These are phyloP conservation scores for Leccinum uliginosum DNA, from an alignment of 768 basidiomycete genomes.

Conservation along the genomic window DNA sequence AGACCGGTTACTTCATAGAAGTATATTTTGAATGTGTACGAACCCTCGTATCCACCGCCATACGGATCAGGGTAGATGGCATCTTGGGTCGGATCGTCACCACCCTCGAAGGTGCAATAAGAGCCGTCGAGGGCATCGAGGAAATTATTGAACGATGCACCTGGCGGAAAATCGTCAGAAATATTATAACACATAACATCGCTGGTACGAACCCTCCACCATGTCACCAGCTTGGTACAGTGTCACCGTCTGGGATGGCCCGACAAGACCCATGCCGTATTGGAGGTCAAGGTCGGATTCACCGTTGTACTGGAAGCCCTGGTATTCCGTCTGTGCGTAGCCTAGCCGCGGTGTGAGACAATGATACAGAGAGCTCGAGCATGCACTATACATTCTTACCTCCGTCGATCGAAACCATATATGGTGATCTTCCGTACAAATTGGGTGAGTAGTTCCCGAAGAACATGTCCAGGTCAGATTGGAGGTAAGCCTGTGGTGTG, in stretches of 20 bases:
- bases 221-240: slow-evolving; percentile 31
- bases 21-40: neutral
- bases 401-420: slow-evolving; percentile 31
- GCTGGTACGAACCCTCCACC: slow-evolving; percentile 17
- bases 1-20: neutral
- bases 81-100: slow-evolving; percentile 29
- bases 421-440: slow-evolving; percentile 24
- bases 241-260: slow-evolving; percentile 22
- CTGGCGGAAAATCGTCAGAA: slow-evolving; percentile 1
- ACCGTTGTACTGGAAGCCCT: slow-evolving; percentile 20
- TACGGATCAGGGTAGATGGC: slow-evolving; percentile 22
- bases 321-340: neutral
- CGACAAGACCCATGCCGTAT: slow-evolving; percentile 28
- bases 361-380: neutral
- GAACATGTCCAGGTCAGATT: slow-evolving; percentile 29
- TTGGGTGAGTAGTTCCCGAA: slow-evolving; percentile 23
- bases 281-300: slow-evolving; percentile 33
- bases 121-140: slow-evolving; percentile 33
- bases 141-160: slow-evolving; percentile 30
- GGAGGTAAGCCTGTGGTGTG: slow-evolving; percentile 29
- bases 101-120: slow-evolving; percentile 34
- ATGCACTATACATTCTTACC: slow-evolving; percentile 9
- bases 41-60: slow-evolving; percentile 21
- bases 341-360: slow-evolving; percentile 6
- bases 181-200: neutral